These are phyloP conservation scores for Cercophora scortea DNA, from an alignment of 495 filamentous ascomycete species.

Conservation along the genomic window DNA sequence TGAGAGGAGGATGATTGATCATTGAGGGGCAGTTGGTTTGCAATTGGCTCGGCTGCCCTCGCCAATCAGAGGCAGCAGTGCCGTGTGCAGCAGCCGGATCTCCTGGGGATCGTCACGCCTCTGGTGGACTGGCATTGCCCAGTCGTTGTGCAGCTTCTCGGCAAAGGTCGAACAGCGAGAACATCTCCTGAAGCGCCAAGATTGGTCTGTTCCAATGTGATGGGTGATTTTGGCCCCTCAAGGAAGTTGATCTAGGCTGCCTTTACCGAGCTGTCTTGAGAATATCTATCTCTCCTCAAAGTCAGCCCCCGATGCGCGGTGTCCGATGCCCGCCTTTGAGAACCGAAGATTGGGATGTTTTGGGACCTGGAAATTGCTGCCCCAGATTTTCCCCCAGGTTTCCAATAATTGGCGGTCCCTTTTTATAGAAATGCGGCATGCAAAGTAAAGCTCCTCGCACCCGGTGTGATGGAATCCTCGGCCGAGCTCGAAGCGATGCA, in stretches of 20 bases:
- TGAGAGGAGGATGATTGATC: too few relatives aligned
- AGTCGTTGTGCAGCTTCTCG: constrained; percentile 3
- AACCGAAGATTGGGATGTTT: constrained; percentile 3
- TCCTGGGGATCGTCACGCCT: too few relatives aligned
- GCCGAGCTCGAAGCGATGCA: too few relatives aligned
- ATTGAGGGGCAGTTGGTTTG: too few relatives aligned
- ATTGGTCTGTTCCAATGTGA: background rate
- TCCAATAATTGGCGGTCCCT: background rate
- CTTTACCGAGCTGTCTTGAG: too few relatives aligned
- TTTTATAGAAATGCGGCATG: too few relatives aligned
- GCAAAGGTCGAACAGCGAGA: background rate
- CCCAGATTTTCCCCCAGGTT: constrained; percentile 1
- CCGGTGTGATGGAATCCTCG: too few relatives aligned
- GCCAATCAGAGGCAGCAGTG: too few relatives aligned
- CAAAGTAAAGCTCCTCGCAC: too few relatives aligned
- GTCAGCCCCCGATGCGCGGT: background rate
- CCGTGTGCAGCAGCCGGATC: too few relatives aligned
- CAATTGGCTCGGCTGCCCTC: too few relatives aligned
- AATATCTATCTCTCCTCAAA: too few relatives aligned
- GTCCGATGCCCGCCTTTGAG: background rate
- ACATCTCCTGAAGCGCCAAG: background rate
- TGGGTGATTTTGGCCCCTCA: background rate
- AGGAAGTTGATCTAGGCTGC: background rate
- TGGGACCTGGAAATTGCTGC: constrained; percentile 11
- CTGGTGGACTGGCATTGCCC: background rate